These are phyloP conservation scores for Elaeis oleifera DNA, from an alignment of 202 grass and related monocot genomes.

Conservation along the genomic window DNA sequence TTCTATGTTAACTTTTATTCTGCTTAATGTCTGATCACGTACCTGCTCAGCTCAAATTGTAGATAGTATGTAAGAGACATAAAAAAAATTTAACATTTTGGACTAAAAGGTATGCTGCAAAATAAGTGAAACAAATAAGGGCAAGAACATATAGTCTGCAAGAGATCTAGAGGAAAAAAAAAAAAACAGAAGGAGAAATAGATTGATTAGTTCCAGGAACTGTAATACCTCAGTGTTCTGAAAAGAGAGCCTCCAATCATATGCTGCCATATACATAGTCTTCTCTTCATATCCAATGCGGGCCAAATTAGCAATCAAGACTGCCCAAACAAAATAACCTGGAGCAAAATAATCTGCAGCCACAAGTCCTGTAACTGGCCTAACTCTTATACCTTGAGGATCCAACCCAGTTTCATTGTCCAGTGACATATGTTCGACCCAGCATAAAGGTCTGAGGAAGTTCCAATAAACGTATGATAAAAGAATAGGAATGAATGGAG, in stretches of 20 bases:
- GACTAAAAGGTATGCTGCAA: not conserved
- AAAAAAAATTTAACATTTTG: slow-evolving; percentile 5
- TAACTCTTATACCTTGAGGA: slow-evolving; percentile 78
- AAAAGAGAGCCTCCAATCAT: slow-evolving; percentile 98
- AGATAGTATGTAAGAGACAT: slow-evolving; percentile 10
- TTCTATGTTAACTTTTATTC: slow-evolving; percentile 98
- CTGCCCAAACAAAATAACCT: slow-evolving; percentile 98
- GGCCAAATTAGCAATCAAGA: slow-evolving; percentile 97
- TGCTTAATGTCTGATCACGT: slow-evolving; percentile 88
- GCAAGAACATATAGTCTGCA: not conserved
- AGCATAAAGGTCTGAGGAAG: slow-evolving; percentile 78
- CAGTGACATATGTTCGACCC: slow-evolving; percentile 96
- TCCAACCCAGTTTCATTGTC: slow-evolving; percentile 99
- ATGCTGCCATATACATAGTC: slow-evolving; percentile 99
- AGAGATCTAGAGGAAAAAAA: not conserved
- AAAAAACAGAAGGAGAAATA: not conserved
- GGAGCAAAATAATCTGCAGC: slow-evolving; percentile 98
- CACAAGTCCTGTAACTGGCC: slow-evolving; percentile 80
- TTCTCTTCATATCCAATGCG: slow-evolving; percentile 98
- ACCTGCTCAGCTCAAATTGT: slow-evolving; percentile 35
- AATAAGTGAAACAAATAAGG: not conserved
- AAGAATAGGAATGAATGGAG: slow-evolving; percentile 8
- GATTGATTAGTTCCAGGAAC: not conserved
- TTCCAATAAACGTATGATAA: slow-evolving; percentile 17
- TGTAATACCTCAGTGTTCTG: slow-evolving; percentile 78